Percentiles rank a stretch among this genome's conserved stretches.
Conservation (phyloP, 495 filamentous ascomycete genomes). For the Podospora fimiseda region DNA sequence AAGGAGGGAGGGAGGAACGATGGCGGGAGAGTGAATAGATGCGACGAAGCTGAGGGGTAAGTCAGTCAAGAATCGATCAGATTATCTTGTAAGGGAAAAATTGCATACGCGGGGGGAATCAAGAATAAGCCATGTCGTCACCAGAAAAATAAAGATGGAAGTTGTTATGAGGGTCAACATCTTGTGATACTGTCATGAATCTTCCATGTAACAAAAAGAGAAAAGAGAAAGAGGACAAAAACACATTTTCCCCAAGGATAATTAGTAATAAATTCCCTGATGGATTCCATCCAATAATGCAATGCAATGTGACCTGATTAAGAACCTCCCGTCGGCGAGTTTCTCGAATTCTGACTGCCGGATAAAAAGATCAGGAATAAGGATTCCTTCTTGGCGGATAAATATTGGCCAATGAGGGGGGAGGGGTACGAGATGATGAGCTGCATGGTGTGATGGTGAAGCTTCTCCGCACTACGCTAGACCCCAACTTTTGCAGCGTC, state of each 20-base stretch:
- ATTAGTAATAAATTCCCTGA: too few species aligned
- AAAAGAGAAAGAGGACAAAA: too few species aligned
- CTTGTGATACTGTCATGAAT: neutral
- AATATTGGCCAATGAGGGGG: too few species aligned
- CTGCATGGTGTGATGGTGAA: too few species aligned
- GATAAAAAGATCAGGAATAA: neutral
- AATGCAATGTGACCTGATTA: neutral
- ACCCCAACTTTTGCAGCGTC: neutral
- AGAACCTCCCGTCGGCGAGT: neutral
- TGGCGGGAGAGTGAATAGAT: constrained; percentile 9
- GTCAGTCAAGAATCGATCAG: too few species aligned
- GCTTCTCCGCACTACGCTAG: neutral
- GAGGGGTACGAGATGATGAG: too few species aligned
- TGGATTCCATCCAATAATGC: too few species aligned
- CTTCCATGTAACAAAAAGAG: too few species aligned
- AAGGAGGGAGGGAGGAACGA: constrained; percentile 28
- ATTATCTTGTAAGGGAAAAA: neutral
- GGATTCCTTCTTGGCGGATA: neutral
- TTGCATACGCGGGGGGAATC: neutral
- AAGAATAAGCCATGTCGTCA: neutral
- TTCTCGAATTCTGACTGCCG: neutral
- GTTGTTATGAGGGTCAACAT: neutral
- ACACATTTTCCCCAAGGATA: neutral
- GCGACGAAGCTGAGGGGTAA: neutral
- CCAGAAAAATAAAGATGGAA: neutral